phyloP scores from a whole-genome alignment of 352 stramenopile genomes.

The Phytophthora quininea region DNA sequence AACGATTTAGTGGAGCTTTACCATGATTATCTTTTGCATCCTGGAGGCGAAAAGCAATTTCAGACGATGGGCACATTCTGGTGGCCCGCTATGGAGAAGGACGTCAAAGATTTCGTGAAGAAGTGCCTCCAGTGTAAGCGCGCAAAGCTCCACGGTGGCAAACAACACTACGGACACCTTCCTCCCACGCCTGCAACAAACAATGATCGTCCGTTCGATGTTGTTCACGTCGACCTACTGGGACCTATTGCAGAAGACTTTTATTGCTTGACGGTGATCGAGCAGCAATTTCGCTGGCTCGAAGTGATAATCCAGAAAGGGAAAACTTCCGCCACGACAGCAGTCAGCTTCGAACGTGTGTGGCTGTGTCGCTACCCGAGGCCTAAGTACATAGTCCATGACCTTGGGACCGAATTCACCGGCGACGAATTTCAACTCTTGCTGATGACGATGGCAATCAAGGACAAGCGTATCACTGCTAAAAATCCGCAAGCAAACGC shows the following conservation, averaged over 20 bases:
- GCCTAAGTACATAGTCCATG: background rate
- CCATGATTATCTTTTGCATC: slow-evolving; percentile 1
- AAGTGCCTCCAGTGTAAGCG: slow-evolving; percentile 4
- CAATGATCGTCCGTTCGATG: slow-evolving; percentile 6
- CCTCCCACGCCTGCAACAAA: background rate
- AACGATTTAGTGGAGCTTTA: slow-evolving; percentile 8
- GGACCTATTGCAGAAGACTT: background rate
- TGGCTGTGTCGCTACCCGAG: slow-evolving; percentile 8
- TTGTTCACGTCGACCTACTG: slow-evolving; percentile 13
- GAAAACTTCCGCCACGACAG: background rate
- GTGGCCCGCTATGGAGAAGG: background rate
- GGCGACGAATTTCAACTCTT: slow-evolving; percentile 3
- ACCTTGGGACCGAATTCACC: background rate
- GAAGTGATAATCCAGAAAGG: slow-evolving; percentile 2
- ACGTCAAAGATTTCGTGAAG: background rate
- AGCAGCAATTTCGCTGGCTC: background rate
- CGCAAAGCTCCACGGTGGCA: slow-evolving; percentile 9
- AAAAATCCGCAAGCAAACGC: slow-evolving; percentile 7
- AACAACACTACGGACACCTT: slow-evolving; percentile 2
- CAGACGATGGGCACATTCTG: slow-evolving; percentile 1
- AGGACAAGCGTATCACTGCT: background rate
- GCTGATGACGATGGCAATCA: slow-evolving; percentile 1
- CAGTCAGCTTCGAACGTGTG: slow-evolving; percentile 3
- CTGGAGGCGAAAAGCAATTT: background rate
- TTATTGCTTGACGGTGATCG: background rate